Percentiles rank a stretch among this genome's conserved stretches.
Evolutionary conservation across 257 asterid species (phyloP).

Genomic region (Leonotis leonurus): DNA sequence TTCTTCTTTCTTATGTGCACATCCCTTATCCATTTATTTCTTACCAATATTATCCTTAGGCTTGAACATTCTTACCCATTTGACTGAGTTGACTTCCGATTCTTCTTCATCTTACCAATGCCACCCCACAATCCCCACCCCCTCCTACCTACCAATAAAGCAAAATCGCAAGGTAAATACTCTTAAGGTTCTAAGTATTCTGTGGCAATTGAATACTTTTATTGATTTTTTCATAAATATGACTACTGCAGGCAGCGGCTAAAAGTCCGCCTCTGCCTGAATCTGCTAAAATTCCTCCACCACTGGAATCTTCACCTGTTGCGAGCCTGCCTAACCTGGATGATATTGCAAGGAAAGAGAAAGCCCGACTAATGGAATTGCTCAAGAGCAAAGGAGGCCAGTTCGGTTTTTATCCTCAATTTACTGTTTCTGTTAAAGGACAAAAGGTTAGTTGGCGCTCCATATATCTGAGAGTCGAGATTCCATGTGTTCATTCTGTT

Average conservation of each 20-base stretch:
- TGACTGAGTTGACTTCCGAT: constrained; percentile 3
- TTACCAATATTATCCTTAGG: neutral
- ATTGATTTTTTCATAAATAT: constrained; percentile 11
- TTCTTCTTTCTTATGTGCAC: neutral
- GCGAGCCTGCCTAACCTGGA: constrained; percentile 43
- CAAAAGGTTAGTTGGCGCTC: constrained; percentile 47
- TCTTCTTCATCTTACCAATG: neutral
- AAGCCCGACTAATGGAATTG: constrained; percentile 53
- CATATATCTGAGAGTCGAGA: neutral
- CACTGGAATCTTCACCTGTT: constrained; percentile 32
- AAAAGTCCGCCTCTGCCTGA: constrained; percentile 3
- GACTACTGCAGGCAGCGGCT: constrained; percentile 30
- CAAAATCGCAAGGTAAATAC: neutral
- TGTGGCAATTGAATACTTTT: neutral
- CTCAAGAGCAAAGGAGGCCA: constrained; percentile 54
- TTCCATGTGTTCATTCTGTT: neutral
- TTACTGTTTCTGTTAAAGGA: constrained; percentile 74
- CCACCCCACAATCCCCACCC: neutral
- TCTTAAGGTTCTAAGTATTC: neutral
- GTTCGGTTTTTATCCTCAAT: constrained; percentile 63
- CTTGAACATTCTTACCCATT: neutral
- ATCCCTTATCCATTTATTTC: neutral
- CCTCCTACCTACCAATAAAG: neutral
- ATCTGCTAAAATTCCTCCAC: constrained; percentile 21
- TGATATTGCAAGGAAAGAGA: constrained; percentile 67